Evolutionary conservation across 345 rosid genomes (phyloP), one percentile per base, ranked within the genome.

Genomic region (Eutrema yunnanense): DNA sequence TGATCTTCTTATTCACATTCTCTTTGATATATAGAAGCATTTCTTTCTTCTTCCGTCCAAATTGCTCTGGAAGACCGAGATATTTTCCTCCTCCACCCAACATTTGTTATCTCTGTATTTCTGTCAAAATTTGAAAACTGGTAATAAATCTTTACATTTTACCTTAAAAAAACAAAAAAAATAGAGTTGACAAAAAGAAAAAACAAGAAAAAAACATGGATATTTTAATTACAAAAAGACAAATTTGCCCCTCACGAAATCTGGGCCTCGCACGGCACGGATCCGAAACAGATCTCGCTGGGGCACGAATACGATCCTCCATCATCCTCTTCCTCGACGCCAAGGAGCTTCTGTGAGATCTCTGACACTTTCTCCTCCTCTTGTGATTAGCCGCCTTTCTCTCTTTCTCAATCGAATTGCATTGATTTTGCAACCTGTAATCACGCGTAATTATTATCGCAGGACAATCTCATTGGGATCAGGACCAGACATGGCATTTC

Each of bases 401-500:
- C 9, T 40, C 0, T 27, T 51, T 6, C 30, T 41, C 27, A 12
- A 41, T 58, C 13, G 14, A 3, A 40, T 66, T 61, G 52, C 56
- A 8, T 29, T 65, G 59, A 29, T 56, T 65, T 3, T 37, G 41
- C 4, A 30, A 38, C 42, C 48, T 6, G 5, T 5, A 53, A 3
- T 52, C 61, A 9, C 30, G 14, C 27, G 6, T 47, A 16, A 48
- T 16, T 65, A 8, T 19, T 9, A 48, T 54, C n/a, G 62, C 55
- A 71, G 67, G 67, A 48, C 6, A 12, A 13, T 57, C 56, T 59
- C 33, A 11, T 27, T 9, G 53, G 32, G 67, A 26, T 33, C 68
- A 64, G 64, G 84, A 77, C 38, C 82, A 71, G 60, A 22, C 27
- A 92, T 92, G 99, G 99, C 97, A 57, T 96, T 96, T 74, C 58